phyloP scores from a whole-genome alignment of 208 protist species.

The Crithidia brevicula region DNA sequence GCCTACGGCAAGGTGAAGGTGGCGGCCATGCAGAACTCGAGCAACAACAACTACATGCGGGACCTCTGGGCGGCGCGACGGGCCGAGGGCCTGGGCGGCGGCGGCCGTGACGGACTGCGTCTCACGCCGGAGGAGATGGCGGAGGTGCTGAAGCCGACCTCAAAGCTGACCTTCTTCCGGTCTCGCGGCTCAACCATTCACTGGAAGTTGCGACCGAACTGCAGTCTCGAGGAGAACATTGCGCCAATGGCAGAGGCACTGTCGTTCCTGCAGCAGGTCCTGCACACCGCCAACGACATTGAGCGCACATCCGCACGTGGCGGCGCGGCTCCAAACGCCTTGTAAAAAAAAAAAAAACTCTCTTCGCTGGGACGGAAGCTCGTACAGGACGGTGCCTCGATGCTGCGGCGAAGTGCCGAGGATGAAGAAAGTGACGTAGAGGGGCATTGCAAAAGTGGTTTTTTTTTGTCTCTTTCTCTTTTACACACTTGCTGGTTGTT shows the following conservation, averaged over 20 bases:
- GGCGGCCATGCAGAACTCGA: constrained; percentile 56
- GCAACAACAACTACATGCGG: constrained; percentile 67
- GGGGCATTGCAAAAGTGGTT: no score
- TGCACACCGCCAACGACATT: constrained; percentile 85
- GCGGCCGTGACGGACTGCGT: constrained; percentile 24
- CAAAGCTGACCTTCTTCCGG: constrained; percentile 82
- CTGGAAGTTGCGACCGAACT: constrained; percentile 76
- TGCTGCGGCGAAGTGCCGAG: no score
- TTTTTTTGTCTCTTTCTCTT: no score
- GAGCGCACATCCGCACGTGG: constrained; percentile 70
- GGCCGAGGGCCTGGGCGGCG: constrained; percentile 17
- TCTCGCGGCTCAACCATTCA: constrained; percentile 77
- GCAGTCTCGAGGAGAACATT: constrained; percentile 74
- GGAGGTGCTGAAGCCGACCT: constrained; percentile 57
- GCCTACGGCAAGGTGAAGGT: constrained; percentile 52
- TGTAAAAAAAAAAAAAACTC: no score
- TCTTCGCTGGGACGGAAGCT: no score
- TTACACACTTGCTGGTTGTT: no score
- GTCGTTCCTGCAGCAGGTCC: constrained; percentile 76
- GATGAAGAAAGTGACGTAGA: no score
- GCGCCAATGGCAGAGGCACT: constrained; percentile 81
- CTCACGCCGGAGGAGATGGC: constrained; percentile 40
- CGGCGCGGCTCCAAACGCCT: constrained; percentile 69
- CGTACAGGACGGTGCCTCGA: no score
- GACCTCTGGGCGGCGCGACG: constrained; percentile 16